Evolutionary conservation across 352 stramenopile species (phyloP), one percentile per base, ranked within the genome.

Genomic region (Globisporangium alternatum): DNA sequence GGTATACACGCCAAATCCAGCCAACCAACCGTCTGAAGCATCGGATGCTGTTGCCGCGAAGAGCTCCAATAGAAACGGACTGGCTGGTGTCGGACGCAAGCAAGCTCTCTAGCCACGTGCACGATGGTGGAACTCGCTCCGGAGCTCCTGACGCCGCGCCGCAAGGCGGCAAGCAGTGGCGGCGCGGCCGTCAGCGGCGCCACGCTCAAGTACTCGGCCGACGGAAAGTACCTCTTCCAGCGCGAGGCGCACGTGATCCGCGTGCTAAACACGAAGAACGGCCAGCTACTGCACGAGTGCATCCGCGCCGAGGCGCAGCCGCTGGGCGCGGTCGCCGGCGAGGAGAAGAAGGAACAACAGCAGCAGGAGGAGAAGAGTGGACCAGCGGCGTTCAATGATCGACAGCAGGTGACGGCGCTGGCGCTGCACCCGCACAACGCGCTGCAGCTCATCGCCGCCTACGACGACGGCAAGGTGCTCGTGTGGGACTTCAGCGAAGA

Each of bases 401-500:
- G 61, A 25, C 67, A 72, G 72, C 37, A 77, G 0, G 69, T 89
- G n/a, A 72, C 67, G 4, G 74, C 81, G 25, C 39, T 95, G 4
- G 83, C 81, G 30, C 64, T 90, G 58, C 84, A 95, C 56, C 83
- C 86, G 30, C 78, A 85, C 68, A 89, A 91, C 28, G 68, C 77
- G 17, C 70, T 89, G 62, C 84, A 93, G 59, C 64, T 95, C 7
- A 65, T 90, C 30, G 83, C 77, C 13, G 77, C 79, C 19, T 93
- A 93, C 56, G 74, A 74, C 22, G 83, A 95, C 66, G 76, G 81
- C 62, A 70, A 78, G 55, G 66, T 93, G 37, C 28, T 89, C 6
- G 60, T 91, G 8, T 95, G 84, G 84, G 86, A 95, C 69, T 88
- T 92, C 56, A 75, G 80, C 21, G 78, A 91, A 15, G 82, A 91